A percentile compares a stretch with the other conserved stretches of the same genome.
These are phyloP conservation scores for Lizonia empirigonia DNA, from an alignment of 2,329 filamentous ascomycete species.

Conservation along the genomic window DNA sequence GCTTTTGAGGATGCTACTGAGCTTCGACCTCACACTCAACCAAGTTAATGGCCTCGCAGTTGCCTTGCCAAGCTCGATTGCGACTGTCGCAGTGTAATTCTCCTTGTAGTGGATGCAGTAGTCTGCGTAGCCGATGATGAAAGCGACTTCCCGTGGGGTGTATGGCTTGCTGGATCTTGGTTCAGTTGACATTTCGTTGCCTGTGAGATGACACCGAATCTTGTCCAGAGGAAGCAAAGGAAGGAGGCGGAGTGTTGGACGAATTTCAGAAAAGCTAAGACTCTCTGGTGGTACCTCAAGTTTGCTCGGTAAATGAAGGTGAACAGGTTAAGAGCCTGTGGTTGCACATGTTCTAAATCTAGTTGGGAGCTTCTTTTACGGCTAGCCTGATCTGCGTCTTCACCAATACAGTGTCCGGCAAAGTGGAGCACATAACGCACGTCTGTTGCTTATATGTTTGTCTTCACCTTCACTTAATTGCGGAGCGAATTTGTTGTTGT, in stretches of 20 bases:
- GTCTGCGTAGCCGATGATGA: not conserved
- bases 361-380: too few relatives aligned
- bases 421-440: too few relatives aligned
- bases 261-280: too few relatives aligned
- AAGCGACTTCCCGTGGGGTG: not conserved
- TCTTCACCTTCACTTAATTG: not conserved
- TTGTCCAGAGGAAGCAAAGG: not conserved
- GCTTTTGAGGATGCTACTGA: not conserved
- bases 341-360: too few relatives aligned
- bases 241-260: not conserved
- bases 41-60: not conserved
- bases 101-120: not conserved
- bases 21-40: not conserved
- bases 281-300: too few relatives aligned
- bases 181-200: not conserved
- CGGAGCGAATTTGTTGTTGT: not conserved
- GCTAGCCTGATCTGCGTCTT: too few relatives aligned
- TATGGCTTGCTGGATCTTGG: not conserved
- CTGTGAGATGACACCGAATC: not conserved
- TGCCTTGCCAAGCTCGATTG: not conserved
- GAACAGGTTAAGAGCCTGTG: too few relatives aligned
- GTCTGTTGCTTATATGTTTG: not conserved
- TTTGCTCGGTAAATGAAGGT: too few relatives aligned
- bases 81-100: not conserved
- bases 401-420: too few relatives aligned